Conservation (phyloP, 139 green algal genomes). For the Raphidocelis subcapitata region DNA sequence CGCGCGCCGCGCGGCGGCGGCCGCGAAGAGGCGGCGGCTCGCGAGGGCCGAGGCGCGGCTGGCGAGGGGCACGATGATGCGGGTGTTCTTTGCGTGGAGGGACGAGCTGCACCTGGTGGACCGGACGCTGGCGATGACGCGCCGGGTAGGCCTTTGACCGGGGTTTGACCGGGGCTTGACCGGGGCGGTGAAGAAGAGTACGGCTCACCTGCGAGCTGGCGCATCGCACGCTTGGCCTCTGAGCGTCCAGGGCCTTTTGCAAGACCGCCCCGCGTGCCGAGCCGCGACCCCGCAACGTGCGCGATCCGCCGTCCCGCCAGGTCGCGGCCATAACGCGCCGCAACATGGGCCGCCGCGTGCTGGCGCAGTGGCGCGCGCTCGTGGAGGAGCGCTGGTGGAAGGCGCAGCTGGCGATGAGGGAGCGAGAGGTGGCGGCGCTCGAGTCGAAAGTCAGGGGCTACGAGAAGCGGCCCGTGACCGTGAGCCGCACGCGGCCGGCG, state of each 20-base stretch:
- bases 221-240: too few species aligned
- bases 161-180: background rate
- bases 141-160: slow-evolving; percentile 49
- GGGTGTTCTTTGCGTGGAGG: slow-evolving; percentile 68
- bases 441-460: slow-evolving; percentile 49
- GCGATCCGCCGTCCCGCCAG: too few species aligned
- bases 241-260: too few species aligned
- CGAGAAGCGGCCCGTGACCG: slow-evolving; percentile 55
- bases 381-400: slow-evolving; percentile 68
- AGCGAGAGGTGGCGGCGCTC: slow-evolving; percentile 46
- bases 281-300: too few species aligned
- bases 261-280: too few species aligned
- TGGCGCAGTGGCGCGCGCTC: slow-evolving; percentile 56
- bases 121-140: slow-evolving; percentile 50
- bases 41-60: slow-evolving; percentile 43
- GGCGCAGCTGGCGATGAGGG: slow-evolving; percentile 58
- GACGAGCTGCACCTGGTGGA: slow-evolving; percentile 63
- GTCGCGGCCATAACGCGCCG: too few species aligned
- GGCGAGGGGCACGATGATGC: slow-evolving; percentile 35
- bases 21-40: slow-evolving; percentile 50
- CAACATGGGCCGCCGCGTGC: slow-evolving; percentile 44
- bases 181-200: background rate
- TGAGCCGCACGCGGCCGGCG: slow-evolving; percentile 39
- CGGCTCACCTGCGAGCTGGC: background rate
- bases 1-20: slow-evolving; percentile 27